These are phyloP conservation scores for Claviceps citrina DNA, from an alignment of 2,329 filamentous ascomycete genomes.

Conservation along the genomic window DNA sequence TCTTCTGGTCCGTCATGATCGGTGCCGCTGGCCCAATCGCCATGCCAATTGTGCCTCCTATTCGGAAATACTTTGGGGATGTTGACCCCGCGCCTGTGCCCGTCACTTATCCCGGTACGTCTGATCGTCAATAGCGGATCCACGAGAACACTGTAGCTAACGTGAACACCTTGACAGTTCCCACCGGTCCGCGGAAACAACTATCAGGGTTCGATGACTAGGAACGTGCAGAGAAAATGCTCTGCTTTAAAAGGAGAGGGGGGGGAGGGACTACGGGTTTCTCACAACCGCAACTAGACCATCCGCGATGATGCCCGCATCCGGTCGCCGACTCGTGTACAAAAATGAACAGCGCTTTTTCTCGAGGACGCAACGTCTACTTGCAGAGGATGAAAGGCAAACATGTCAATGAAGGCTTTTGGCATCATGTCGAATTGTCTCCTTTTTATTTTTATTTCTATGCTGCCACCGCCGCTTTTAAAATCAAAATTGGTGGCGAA, in stretches of 20 bases:
- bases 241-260: neutral
- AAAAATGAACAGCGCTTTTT: constrained; percentile 5
- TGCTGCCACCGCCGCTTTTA: too few species aligned
- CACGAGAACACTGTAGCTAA: neutral
- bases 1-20: constrained; percentile 74
- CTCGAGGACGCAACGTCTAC: neutral
- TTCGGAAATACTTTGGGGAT: constrained; percentile 61
- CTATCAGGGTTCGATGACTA: constrained; percentile 46
- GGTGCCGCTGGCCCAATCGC: constrained; percentile 57
- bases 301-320: neutral
- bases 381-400: neutral
- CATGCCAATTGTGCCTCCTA: constrained; percentile 56
- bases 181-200: constrained; percentile 41
- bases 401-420: neutral
- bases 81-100: constrained; percentile 57
- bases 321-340: constrained; percentile 3
- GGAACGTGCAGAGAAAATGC: constrained; percentile 10
- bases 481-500: neutral
- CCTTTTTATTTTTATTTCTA: neutral
- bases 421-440: constrained; percentile 1
- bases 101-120: constrained; percentile 80
- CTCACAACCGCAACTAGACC: neutral
- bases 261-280: neutral
- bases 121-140: neutral
- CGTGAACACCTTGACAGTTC: constrained; percentile 30